A percentile compares a stretch with the other conserved stretches of the same genome.
These are phyloP conservation scores for Komagataella kurtzmanii DNA, from an alignment of 805 yeast genomes.

Conservation along the genomic window DNA sequence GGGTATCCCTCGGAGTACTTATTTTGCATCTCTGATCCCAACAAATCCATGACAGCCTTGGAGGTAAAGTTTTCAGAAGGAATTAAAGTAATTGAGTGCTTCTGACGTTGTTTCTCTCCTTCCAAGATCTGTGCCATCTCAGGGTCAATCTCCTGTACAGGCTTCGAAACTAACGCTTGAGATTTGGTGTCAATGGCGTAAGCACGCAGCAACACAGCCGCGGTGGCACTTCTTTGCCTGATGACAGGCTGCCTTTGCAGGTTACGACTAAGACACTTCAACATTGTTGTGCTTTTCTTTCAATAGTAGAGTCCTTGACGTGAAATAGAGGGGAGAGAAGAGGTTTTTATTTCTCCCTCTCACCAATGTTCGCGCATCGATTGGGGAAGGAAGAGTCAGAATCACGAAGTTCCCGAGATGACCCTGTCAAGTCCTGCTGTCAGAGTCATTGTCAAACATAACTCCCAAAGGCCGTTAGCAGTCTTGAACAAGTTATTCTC, in stretches of 20 bases:
- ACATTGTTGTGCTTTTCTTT: neutral
- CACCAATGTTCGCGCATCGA: neutral
- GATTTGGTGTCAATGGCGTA: conserved; percentile 37
- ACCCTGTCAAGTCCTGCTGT: conserved; percentile 32
- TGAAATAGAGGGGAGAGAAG: neutral
- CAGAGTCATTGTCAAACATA: conserved; percentile 36
- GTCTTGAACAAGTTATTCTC: conserved; percentile 20
- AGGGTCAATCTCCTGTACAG: conserved; percentile 62
- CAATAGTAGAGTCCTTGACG: neutral
- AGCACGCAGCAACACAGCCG: conserved; percentile 8
- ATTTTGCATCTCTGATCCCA: conserved; percentile 95
- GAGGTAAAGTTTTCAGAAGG: conserved; percentile 97
- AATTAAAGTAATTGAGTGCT: conserved; percentile 81
- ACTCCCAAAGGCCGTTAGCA: conserved; percentile 37
- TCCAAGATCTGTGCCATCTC: conserved; percentile 72
- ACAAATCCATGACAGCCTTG: conserved; percentile 82
- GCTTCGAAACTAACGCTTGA: conserved; percentile 42
- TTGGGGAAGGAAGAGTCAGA: neutral
- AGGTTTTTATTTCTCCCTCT: neutral
- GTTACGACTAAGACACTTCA: neutral
- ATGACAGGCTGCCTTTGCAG: neutral
- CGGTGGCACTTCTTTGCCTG: neutral
- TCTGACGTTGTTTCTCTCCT: conserved; percentile 75
- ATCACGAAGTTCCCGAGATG: conserved; percentile 3
- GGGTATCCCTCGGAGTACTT: conserved; percentile 98